Evolutionary conservation across 2,329 filamentous ascomycete species (phyloP).

Genomic region (Monascus ruber): DNA sequence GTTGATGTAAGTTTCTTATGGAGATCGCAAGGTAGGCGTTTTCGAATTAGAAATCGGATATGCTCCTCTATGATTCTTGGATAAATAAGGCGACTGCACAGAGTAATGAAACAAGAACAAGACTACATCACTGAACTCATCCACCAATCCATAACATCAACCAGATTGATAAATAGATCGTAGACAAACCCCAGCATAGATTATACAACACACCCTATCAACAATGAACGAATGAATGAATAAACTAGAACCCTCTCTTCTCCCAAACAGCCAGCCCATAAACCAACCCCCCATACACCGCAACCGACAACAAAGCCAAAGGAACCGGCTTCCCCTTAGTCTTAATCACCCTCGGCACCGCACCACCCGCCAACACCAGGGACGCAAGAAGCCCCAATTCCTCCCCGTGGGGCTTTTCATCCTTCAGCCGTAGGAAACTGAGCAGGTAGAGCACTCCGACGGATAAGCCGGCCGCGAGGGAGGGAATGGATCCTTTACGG

Average conservation of each 20-base stretch:
- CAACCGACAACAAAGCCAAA: conserved; percentile 63
- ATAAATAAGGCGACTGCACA: no score
- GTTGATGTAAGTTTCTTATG: no score
- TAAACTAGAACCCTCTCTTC: conserved; percentile 13
- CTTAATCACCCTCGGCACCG: conserved; percentile 76
- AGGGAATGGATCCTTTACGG: conserved; percentile 75
- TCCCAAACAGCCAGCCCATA: conserved; percentile 59
- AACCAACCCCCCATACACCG: conserved; percentile 63
- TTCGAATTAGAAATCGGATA: no score
- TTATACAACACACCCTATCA: background rate
- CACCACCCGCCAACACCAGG: conserved; percentile 68
- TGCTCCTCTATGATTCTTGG: no score
- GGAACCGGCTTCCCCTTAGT: conserved; percentile 70
- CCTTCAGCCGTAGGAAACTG: conserved; percentile 69
- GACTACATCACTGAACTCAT: no score
- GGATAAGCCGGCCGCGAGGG: conserved; percentile 69
- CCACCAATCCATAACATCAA: no score
- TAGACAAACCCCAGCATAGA: background rate
- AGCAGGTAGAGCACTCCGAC: conserved; percentile 71
- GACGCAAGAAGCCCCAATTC: conserved; percentile 86
- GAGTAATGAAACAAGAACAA: no score
- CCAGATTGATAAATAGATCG: background rate
- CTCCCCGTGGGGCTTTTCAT: conserved; percentile 65
- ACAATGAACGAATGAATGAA: background rate
- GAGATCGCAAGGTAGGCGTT: no score